Percentiles rank a stretch among this genome's conserved stretches.
Conservation (phyloP, 2,329 filamentous ascomycete genomes). For the Stemphylium vesicarium region DNA sequence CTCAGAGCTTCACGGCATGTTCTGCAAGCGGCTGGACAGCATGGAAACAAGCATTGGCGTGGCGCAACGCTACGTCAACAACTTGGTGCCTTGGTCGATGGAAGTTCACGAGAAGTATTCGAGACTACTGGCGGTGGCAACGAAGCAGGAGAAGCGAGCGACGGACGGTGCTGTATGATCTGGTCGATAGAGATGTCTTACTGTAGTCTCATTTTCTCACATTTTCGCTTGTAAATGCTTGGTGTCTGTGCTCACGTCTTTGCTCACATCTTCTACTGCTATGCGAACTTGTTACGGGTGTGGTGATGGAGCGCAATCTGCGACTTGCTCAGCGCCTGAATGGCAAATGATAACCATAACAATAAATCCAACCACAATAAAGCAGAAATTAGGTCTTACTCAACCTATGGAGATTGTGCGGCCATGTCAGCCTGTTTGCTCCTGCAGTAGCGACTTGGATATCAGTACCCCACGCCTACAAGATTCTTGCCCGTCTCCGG, state of each 20-base stretch:
- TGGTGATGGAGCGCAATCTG: no score
- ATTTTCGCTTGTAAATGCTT: neutral
- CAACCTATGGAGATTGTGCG: no score
- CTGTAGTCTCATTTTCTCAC: constrained; percentile 5
- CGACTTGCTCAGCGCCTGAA: no score
- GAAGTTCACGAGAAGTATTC: constrained; percentile 21
- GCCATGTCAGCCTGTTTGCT: neutral
- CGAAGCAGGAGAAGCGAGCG: constrained; percentile 1
- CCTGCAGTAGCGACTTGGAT: neutral
- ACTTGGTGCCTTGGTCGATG: constrained; percentile 16
- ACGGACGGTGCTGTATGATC: neutral
- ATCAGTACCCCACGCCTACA: neutral
- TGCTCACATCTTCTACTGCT: no score
- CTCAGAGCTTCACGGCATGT: constrained; percentile 7
- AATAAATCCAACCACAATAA: no score
- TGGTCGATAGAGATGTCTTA: no score
- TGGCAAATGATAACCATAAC: no score
- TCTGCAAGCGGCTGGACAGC: constrained; percentile 10
- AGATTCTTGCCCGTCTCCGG: neutral
- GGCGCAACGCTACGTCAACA: constrained; percentile 13
- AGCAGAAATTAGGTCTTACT: no score
- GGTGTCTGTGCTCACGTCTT: neutral
- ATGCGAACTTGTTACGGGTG: no score
- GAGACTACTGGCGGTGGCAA: constrained; percentile 9
- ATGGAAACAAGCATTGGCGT: constrained; percentile 9